Base-by-base conservation (phyloP, 768 basidiomycete species). In the Gloeophyllum trabeum region DNA sequence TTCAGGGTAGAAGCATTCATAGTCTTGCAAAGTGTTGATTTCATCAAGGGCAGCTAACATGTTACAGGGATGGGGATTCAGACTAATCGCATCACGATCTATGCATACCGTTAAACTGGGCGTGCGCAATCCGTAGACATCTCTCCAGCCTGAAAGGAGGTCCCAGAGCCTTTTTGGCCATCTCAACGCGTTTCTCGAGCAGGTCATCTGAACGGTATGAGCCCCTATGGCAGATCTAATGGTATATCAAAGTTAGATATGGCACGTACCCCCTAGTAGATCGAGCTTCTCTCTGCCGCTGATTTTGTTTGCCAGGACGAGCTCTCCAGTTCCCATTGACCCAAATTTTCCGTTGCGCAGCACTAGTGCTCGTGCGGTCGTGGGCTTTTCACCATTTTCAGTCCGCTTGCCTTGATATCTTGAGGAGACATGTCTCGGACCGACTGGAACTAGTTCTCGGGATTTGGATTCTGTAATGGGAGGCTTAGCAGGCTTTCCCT, bases 221-320 rank as follows among this genome's bases (percentile, higher is more conserved):
- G 32, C 40, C 24, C 35, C 41, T 48, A n/a, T 45, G 40, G 37
- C 35, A 26, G 19, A 36, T 43, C 25, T 18, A 40, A 35, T 16
- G 23, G 20, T 24, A 25, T 35, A 16, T 20, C 18, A 42, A 44
- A 42, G n/a, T n/a, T n/a, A n/a, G n/a, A n/a, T n/a, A n/a, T n/a
- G n/a, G n/a, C n/a, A 28, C 63, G 45, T 53, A 83, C 87, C 84
- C 50, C 82, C 82, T 23, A 88, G 62, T 20, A 88, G 67, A 56
- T 86, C 83, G 23, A 90, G 66, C 53, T 88, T 88, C 59, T 88
- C 86, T 52, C 81, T 70, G 1, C 87, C 87, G 39, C 70, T 77
- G 47, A 85, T 71, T 53, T 70, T 81, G 20, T 62, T 70, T 41
- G 66, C 63, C 36, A 72, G 58, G 37, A 78, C 56, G 35, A 86